Evolutionary conservation across 1,284 basidiomycete species (phyloP).

Genomic region (Malassezia arunalokei): DNA sequence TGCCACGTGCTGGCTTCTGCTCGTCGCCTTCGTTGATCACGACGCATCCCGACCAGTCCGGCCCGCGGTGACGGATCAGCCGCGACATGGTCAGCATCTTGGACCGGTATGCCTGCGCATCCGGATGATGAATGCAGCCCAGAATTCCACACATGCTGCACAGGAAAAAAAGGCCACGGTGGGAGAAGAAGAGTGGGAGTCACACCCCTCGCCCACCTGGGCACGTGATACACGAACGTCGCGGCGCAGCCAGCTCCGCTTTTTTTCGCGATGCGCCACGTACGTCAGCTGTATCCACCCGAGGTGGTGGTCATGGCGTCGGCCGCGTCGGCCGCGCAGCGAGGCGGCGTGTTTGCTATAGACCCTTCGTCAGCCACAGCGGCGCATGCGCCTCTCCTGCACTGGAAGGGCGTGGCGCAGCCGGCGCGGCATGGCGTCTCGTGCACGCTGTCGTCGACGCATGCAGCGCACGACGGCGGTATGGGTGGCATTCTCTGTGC

Average conservation of each 20-base stretch:
- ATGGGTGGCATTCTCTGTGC: constrained; percentile 65
- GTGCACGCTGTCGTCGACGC: constrained; percentile 19
- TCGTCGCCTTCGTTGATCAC: constrained; percentile 26
- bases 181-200: no score
- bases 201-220: background rate
- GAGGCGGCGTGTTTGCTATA: constrained; percentile 10
- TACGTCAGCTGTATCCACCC: constrained; percentile 19
- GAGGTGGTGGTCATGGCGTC: constrained; percentile 30
- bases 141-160: constrained; percentile 42
- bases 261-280: background rate
- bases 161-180: no score
- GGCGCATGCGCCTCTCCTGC: constrained; percentile 26
- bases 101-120: constrained; percentile 38
- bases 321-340: constrained; percentile 19
- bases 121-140: constrained; percentile 40
- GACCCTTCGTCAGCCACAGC: constrained; percentile 16
- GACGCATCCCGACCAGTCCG: constrained; percentile 45
- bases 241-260: background rate
- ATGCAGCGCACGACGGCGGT: constrained; percentile 53
- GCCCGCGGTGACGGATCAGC: constrained; percentile 45
- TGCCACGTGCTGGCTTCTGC: constrained; percentile 24
- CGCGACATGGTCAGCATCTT: constrained; percentile 44
- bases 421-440: constrained; percentile 22
- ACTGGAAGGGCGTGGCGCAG: constrained; percentile 28
- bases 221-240: constrained; percentile 4